Evolutionary conservation across 805 yeast genomes (phyloP).

Genomic region (Wickerhamomyces strasburgensis): DNA sequence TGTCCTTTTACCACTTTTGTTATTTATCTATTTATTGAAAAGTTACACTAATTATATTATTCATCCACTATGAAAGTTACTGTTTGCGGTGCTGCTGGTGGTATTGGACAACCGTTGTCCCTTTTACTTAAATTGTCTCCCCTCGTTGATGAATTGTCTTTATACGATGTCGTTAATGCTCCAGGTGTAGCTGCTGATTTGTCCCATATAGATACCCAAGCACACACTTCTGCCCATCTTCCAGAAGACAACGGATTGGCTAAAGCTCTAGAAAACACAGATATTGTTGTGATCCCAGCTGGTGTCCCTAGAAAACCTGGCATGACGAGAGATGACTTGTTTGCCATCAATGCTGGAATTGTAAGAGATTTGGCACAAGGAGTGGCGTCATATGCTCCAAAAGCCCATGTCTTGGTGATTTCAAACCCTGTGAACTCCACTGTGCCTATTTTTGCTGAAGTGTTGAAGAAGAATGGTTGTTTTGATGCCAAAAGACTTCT

Average conservation of each 20-base stretch:
- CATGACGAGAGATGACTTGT: conserved; percentile 82
- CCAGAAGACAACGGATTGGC: conserved; percentile 64
- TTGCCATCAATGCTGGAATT: conserved; percentile 79
- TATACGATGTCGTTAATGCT: conserved; percentile 71
- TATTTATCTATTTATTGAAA: too few relatives aligned
- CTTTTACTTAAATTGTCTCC: conserved; percentile 66
- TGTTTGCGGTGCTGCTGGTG: conserved; percentile 83
- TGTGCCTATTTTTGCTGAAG: conserved; percentile 80
- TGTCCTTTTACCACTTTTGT: too few relatives aligned
- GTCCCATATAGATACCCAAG: conserved; percentile 73
- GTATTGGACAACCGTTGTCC: conserved; percentile 72
- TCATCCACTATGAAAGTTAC: conserved; percentile 54
- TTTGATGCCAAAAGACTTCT: conserved; percentile 73
- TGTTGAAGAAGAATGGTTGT: conserved; percentile 62
- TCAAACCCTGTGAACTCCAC: conserved; percentile 84
- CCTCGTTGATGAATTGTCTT: conserved; percentile 61
- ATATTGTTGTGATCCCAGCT: conserved; percentile 84
- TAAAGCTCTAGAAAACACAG: conserved; percentile 71
- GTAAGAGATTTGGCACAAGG: conserved; percentile 72
- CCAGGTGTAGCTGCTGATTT: conserved; percentile 81
- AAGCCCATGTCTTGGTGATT: conserved; percentile 61
- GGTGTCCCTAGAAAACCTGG: conserved; percentile 91
- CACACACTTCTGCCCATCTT: conserved; percentile 56
- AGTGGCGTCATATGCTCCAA: conserved; percentile 61
- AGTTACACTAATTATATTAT: too few relatives aligned